These are phyloP conservation scores for Sclerotinia sclerotiorum DNA, from an alignment of 2,329 filamentous ascomycete genomes.

Conservation along the genomic window DNA sequence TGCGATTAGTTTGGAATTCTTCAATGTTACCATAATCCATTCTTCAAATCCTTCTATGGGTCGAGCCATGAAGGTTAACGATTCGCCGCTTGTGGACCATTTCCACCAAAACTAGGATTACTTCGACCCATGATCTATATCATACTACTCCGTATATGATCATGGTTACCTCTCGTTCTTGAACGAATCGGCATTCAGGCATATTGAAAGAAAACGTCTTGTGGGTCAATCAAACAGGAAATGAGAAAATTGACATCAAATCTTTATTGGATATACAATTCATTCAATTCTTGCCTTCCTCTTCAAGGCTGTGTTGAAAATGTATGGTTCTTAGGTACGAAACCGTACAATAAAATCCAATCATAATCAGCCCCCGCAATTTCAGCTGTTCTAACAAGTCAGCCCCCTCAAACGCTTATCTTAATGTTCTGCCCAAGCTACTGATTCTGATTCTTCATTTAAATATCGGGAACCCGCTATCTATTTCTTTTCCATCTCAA, in stretches of 20 bases:
- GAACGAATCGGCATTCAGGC: slow-evolving; percentile 7
- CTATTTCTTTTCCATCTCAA: not conserved
- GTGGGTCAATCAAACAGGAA: not conserved
- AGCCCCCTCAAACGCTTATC: slow-evolving; percentile 6
- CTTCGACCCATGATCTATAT: slow-evolving; percentile 19
- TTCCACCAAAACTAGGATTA: slow-evolving; percentile 11
- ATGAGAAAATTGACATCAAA: not conserved
- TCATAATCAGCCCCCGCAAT: slow-evolving; percentile 3
- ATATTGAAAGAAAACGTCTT: slow-evolving; percentile 3
- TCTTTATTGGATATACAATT: not conserved
- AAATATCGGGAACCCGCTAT: slow-evolving; percentile 11
- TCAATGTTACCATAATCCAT: not conserved
- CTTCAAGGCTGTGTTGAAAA: not conserved
- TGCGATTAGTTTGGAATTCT: not conserved
- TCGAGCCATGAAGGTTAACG: not conserved
- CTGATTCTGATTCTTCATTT: not conserved
- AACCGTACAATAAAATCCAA: not conserved
- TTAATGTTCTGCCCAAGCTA: not conserved
- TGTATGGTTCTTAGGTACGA: not conserved
- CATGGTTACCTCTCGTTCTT: slow-evolving; percentile 17
- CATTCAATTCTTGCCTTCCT: not conserved
- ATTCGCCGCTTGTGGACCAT: slow-evolving; percentile 4
- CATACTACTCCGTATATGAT: not conserved
- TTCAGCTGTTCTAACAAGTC: slow-evolving; percentile 2
- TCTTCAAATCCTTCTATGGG: slow-evolving; percentile 1